A percentile compares a stretch with the other conserved stretches of the same genome.
These are phyloP conservation scores for Populus hybrid DNA, from an alignment of 441 rosid species.

Conservation along the genomic window DNA sequence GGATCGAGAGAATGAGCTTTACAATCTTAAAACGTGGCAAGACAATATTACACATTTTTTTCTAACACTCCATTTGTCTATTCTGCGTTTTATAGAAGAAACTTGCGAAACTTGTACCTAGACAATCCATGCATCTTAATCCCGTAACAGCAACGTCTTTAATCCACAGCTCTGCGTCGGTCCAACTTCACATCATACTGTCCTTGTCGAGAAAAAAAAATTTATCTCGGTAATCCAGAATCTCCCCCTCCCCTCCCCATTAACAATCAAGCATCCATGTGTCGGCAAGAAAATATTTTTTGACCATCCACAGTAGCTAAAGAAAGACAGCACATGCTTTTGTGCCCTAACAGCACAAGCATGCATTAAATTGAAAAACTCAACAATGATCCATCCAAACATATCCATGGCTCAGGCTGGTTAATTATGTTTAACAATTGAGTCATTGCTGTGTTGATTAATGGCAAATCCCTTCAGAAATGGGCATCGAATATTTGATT, in stretches of 20 bases:
- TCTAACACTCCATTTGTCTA: not conserved
- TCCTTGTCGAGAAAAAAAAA: not conserved
- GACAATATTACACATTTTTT: not conserved
- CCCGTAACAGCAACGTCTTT: not conserved
- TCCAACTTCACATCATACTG: not conserved
- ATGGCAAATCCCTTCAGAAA: conserved; percentile 14
- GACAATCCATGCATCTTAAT: not conserved
- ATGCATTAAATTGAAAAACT: conserved; percentile 19
- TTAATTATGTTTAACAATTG: not conserved
- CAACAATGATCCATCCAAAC: not conserved
- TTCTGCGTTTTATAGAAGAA: not conserved
- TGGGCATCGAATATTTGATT: not conserved
- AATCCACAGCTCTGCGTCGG: not conserved
- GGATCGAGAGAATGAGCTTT: too few species aligned
- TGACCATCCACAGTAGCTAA: conserved; percentile 7
- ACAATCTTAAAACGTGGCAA: not conserved
- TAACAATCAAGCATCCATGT: not conserved
- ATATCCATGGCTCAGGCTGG: too few species aligned
- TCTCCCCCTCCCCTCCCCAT: too few species aligned
- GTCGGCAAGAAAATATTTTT: not conserved
- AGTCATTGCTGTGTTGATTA: not conserved
- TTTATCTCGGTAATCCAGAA: too few species aligned
- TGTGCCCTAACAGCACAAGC: conserved; percentile 20
- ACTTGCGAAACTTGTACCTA: not conserved
- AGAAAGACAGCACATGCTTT: conserved; percentile 26